Percentiles rank a stretch among this genome's conserved stretches.
Evolutionary conservation across 2,329 filamentous ascomycete genomes (phyloP).

Genomic region (Plenodomus biglobosus): DNA sequence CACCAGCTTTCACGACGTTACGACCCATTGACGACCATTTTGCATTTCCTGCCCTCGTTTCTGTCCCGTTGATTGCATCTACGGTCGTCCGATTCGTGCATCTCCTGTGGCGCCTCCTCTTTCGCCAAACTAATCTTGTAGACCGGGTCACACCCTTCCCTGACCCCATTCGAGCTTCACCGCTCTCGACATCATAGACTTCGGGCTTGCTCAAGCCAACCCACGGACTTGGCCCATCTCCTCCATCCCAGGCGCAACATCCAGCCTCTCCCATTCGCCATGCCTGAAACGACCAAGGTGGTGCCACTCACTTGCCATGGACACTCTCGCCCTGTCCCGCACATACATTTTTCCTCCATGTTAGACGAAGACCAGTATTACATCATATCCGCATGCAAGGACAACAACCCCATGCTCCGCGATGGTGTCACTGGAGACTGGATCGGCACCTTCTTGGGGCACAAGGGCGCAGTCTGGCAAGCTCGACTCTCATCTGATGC

Average conservation of each 20-base stretch:
- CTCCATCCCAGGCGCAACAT: slow-evolving; percentile 1
- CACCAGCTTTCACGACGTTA: slow-evolving; percentile 29
- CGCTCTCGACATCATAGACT: slow-evolving; percentile 9
- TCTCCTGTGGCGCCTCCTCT: neutral
- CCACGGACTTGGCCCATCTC: neutral
- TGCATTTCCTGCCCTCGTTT: slow-evolving; percentile 20
- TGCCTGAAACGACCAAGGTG: slow-evolving; percentile 57
- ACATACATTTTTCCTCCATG: slow-evolving; percentile 84
- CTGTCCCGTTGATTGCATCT: slow-evolving; percentile 8
- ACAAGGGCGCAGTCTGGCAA: slow-evolving; percentile 98
- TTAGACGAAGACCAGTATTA: slow-evolving; percentile 85
- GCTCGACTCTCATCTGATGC: slow-evolving; percentile 87
- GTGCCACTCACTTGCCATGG: slow-evolving; percentile 93
- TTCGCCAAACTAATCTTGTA: neutral
- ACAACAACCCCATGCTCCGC: slow-evolving; percentile 97
- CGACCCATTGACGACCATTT: slow-evolving; percentile 34
- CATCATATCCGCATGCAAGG: slow-evolving; percentile 92
- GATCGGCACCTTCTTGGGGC: slow-evolving; percentile 95
- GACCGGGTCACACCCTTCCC: slow-evolving; percentile 15
- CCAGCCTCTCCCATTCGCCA: slow-evolving; percentile 9
- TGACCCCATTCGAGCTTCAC: slow-evolving; percentile 11
- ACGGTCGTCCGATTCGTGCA: neutral
- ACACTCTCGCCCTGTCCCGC: slow-evolving; percentile 87
- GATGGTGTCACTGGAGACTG: slow-evolving; percentile 80
- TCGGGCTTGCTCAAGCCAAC: neutral